A percentile compares a stretch with the other conserved stretches of the same genome.
phyloP scores from a whole-genome alignment of 345 rosid species.

The Durio zibethinus region DNA sequence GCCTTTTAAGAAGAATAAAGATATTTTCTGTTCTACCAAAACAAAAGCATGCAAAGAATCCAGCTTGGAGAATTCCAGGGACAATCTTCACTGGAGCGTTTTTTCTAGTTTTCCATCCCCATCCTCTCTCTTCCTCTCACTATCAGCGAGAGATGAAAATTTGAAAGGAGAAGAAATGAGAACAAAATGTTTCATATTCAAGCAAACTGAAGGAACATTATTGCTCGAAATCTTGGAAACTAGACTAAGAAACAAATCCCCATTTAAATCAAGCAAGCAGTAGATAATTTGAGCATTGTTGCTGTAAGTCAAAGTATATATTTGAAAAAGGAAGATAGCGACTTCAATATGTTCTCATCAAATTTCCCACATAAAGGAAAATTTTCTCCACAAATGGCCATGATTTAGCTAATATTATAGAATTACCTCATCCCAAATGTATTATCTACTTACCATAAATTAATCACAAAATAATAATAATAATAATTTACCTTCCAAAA shows the following conservation, averaged over 20 bases:
- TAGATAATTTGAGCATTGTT: neutral
- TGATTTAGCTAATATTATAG: neutral
- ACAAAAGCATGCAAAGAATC: neutral
- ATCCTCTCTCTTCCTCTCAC: neutral
- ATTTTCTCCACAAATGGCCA: neutral
- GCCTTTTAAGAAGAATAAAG: neutral
- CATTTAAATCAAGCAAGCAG: constrained; percentile 5
- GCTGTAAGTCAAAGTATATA: neutral
- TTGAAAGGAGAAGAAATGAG: neutral
- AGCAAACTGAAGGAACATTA: neutral
- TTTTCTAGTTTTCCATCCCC: neutral
- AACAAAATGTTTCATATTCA: neutral
- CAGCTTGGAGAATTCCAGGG: neutral
- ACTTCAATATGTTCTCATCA: neutral
- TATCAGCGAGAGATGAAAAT: neutral
- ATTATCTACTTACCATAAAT: neutral
- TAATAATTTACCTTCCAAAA: neutral
- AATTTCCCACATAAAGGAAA: neutral
- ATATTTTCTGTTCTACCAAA: neutral
- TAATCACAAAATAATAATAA: neutral
- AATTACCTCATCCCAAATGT: neutral
- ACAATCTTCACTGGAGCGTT: neutral
- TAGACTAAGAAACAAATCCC: neutral
- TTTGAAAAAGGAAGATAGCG: neutral
- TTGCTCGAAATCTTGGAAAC: neutral